Conservation (phyloP, 192 early-diverging fungal species). For the Coemansia sp. region DNA sequence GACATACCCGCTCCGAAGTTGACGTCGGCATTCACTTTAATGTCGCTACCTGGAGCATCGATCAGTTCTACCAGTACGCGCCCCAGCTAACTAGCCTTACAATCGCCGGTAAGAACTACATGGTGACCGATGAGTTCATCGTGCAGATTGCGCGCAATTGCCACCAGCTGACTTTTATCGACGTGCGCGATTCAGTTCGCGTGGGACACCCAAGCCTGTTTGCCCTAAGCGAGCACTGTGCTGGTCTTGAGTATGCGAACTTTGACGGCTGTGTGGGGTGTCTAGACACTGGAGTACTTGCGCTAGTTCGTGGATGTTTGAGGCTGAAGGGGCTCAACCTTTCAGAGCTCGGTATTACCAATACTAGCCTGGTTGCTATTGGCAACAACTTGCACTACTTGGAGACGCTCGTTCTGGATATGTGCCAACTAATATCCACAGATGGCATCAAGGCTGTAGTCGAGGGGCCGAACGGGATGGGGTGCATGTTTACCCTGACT, state of each 20-base stretch:
- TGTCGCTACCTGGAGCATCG: neutral
- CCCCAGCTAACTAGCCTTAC: slow-evolving; percentile 27
- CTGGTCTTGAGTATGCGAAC: slow-evolving; percentile 19
- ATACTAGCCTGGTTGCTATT: slow-evolving; percentile 23
- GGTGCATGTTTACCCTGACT: slow-evolving; percentile 38
- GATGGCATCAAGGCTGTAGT: slow-evolving; percentile 32
- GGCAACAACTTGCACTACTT: slow-evolving; percentile 29
- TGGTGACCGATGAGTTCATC: slow-evolving; percentile 30
- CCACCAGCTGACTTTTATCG: slow-evolving; percentile 17
- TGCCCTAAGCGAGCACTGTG: slow-evolving; percentile 32
- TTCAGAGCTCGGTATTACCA: slow-evolving; percentile 24
- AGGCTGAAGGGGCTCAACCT: slow-evolving; percentile 25
- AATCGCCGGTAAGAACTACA: slow-evolving; percentile 31
- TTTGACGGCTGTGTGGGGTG: slow-evolving; percentile 34
- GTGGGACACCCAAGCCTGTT: slow-evolving; percentile 16
- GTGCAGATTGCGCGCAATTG: slow-evolving; percentile 20
- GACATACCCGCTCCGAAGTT: neutral
- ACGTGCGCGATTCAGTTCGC: slow-evolving; percentile 28
- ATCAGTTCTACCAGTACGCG: slow-evolving; percentile 15
- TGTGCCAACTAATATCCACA: slow-evolving; percentile 30
- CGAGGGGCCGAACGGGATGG: slow-evolving; percentile 24
- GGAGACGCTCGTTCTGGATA: slow-evolving; percentile 27
- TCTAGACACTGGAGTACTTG: slow-evolving; percentile 24
- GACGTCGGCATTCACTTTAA: neutral
- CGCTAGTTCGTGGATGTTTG: slow-evolving; percentile 25